These are phyloP conservation scores for Mollisia scopiformis DNA, from an alignment of 2,329 filamentous ascomycete genomes.

Conservation along the genomic window DNA sequence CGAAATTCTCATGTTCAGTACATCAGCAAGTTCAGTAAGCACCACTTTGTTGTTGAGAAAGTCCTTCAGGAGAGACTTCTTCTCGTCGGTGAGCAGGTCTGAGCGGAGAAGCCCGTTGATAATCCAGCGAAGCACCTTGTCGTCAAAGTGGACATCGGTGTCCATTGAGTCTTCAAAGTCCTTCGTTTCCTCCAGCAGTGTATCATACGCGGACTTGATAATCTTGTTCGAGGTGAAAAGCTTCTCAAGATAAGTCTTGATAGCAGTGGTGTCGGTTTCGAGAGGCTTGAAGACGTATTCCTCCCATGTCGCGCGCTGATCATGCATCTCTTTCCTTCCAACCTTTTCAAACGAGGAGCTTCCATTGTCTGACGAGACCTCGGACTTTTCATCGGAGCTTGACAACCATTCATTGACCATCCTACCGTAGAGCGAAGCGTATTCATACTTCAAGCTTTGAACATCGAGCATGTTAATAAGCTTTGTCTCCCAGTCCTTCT, in stretches of 20 bases:
- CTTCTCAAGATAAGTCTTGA: slow-evolving; percentile 51
- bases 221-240: slow-evolving; percentile 49
- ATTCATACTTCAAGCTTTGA: slow-evolving; percentile 53
- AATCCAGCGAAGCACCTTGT: slow-evolving; percentile 43
- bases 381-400: slow-evolving; percentile 36
- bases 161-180: slow-evolving; percentile 35
- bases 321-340: slow-evolving; percentile 56
- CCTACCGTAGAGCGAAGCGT: slow-evolving; percentile 56
- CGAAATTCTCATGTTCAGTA: slow-evolving; percentile 57
- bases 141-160: slow-evolving; percentile 41
- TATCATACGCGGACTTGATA: slow-evolving; percentile 43
- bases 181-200: slow-evolving; percentile 42
- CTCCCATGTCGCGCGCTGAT: slow-evolving; percentile 57
- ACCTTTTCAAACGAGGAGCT: slow-evolving; percentile 47
- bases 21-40: slow-evolving; percentile 55
- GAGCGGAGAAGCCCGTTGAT: slow-evolving; percentile 52
- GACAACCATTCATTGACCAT: slow-evolving; percentile 57
- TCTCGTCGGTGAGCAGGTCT: slow-evolving; percentile 55
- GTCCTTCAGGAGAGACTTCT: slow-evolving; percentile 50
- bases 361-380: not conserved
- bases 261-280: slow-evolving; percentile 45
- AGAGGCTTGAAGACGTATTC: slow-evolving; percentile 51
- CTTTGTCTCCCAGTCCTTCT: slow-evolving; percentile 49
- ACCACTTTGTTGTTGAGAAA: slow-evolving; percentile 52
- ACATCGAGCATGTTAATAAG: slow-evolving; percentile 50